Conservation (phyloP, 2,329 filamentous ascomycete species). For the Fragosphaeria purpurea region DNA sequence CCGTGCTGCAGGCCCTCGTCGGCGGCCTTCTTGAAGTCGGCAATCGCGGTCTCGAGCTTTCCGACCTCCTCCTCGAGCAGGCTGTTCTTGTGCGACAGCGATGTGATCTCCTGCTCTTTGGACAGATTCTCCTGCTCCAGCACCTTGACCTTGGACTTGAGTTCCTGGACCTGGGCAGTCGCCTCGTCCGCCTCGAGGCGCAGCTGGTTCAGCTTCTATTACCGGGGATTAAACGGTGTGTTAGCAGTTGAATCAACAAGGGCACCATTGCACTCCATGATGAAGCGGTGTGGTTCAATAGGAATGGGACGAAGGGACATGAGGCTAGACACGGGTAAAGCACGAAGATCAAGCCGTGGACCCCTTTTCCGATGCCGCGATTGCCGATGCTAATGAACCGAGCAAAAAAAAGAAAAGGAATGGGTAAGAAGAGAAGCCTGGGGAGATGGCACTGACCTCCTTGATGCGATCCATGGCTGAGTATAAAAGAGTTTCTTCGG, state of each 20-base stretch:
- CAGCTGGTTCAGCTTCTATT: conserved; percentile 88
- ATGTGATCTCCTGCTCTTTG: conserved; percentile 98
- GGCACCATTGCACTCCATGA: too few relatives aligned
- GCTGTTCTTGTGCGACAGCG: conserved; percentile 88
- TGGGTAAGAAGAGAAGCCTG: conserved; percentile 2
- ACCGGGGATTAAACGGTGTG: conserved; percentile 4
- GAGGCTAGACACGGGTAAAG: too few relatives aligned
- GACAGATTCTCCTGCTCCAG: conserved; percentile 90
- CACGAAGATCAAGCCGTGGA: too few relatives aligned
- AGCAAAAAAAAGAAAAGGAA: not conserved
- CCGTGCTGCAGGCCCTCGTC: conserved; percentile 74
- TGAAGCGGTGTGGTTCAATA: too few relatives aligned
- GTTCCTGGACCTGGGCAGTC: conserved; percentile 71
- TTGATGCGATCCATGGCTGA: conserved; percentile 76
- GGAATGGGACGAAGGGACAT: too few relatives aligned
- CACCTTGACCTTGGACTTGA: conserved; percentile 74
- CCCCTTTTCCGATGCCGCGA: too few relatives aligned
- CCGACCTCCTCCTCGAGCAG: conserved; percentile 85
- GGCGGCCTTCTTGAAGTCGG: conserved; percentile 78
- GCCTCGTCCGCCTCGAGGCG: conserved; percentile 88
- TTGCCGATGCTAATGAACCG: not conserved
- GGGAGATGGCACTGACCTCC: conserved; percentile 53
- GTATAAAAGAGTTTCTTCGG: not conserved
- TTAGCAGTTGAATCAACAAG: too few relatives aligned
- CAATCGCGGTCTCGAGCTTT: conserved; percentile 76